Conservation (phyloP, 768 basidiomycete genomes). For the Agaricus subrufescens region DNA sequence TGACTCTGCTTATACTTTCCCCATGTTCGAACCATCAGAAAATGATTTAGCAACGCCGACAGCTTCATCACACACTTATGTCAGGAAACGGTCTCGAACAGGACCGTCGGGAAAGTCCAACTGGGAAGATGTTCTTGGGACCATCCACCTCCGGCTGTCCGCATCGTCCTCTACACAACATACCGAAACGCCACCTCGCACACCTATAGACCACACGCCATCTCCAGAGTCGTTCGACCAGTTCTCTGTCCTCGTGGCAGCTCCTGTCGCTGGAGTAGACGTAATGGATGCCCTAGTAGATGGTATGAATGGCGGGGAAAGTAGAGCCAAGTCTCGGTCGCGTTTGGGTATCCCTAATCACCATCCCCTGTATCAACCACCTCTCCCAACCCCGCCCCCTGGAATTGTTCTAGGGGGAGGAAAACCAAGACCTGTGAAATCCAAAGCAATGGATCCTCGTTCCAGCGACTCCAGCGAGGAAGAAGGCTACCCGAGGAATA, state of each 20-base stretch:
- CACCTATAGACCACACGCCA: slow-evolving; percentile 48
- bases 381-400: slow-evolving; percentile 79
- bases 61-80: slow-evolving; percentile 24
- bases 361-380: slow-evolving; percentile 79
- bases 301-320: slow-evolving; percentile 78
- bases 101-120: slow-evolving; percentile 48
- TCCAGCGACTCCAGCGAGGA: slow-evolving; percentile 54
- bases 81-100: slow-evolving; percentile 52
- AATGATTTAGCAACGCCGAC: slow-evolving; percentile 19
- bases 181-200: slow-evolving; percentile 70
- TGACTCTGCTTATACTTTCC: slow-evolving; percentile 37
- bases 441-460: slow-evolving; percentile 19
- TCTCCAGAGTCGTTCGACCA: slow-evolving; percentile 40
- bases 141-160: slow-evolving; percentile 58
- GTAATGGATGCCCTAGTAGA: slow-evolving; percentile 87
- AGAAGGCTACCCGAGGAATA: slow-evolving; percentile 32
- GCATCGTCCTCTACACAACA: slow-evolving; percentile 62
- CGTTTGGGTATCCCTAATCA: slow-evolving; percentile 56
- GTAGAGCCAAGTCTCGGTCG: slow-evolving; percentile 37
- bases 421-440: slow-evolving; percentile 31
- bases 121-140: slow-evolving; percentile 37
- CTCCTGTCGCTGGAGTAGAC: slow-evolving; percentile 76
- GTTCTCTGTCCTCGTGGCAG: slow-evolving; percentile 68
- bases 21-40: slow-evolving; percentile 29
- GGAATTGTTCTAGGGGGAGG: slow-evolving; percentile 64